These are phyloP conservation scores for Plectranthus barbatus DNA, from an alignment of 257 asterid species.

Conservation along the genomic window DNA sequence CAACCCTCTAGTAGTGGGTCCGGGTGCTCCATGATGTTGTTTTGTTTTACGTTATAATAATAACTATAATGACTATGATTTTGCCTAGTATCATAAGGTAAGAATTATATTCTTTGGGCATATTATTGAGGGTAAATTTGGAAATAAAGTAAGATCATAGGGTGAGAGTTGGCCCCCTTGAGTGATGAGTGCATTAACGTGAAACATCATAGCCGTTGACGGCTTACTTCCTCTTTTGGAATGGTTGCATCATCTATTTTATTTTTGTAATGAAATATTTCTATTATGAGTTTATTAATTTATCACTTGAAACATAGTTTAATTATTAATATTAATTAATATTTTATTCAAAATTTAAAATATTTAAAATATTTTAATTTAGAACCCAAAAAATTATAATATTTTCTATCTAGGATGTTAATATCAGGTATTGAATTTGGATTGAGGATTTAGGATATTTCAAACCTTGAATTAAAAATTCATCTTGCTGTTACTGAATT, in stretches of 20 bases:
- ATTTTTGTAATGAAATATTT: no score
- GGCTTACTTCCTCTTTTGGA: neutral
- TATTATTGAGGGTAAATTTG: conserved; percentile 21
- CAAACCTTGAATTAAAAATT: no score
- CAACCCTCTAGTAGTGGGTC: conserved; percentile 1
- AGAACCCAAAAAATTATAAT: no score
- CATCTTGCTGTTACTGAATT: no score
- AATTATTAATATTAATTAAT: no score
- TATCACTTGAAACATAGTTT: no score
- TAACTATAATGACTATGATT: conserved; percentile 25
- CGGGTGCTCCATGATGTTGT: conserved; percentile 29
- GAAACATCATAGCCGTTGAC: conserved; percentile 12
- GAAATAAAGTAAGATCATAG: conserved; percentile 10
- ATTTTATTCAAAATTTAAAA: no score
- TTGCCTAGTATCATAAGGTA: conserved; percentile 31
- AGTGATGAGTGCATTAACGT: conserved; percentile 17
- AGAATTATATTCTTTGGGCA: conserved; percentile 21
- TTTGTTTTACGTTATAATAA: conserved; percentile 28
- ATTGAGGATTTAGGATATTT: no score
- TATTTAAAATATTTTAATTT: no score
- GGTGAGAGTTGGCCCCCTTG: conserved; percentile 12
- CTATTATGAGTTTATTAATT: no score
- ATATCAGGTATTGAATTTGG: no score
- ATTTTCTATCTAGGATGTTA: no score
- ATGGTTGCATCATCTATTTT: neutral